Evolutionary conservation across 306 rosid species (phyloP).

Genomic region (Prunus salicina): DNA sequence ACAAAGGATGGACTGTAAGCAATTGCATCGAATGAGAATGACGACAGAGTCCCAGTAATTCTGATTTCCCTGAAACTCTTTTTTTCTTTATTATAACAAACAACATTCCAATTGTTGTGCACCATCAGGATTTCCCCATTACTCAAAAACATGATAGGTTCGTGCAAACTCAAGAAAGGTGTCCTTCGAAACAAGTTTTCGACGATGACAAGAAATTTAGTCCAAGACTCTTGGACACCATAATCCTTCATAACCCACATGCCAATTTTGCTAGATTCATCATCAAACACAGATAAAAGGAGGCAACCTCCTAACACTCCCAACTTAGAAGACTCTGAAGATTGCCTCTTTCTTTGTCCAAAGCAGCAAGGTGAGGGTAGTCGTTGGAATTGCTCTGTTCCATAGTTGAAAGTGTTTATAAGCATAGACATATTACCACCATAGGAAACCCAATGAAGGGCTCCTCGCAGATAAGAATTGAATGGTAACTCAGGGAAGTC

Average conservation of each 20-base stretch:
- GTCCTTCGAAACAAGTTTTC: not conserved
- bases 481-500: not conserved
- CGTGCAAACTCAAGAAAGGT: not conserved
- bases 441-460: constrained; percentile 6
- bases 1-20: not conserved
- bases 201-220: not conserved
- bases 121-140: constrained; percentile 14
- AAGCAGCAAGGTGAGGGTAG: not conserved
- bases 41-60: not conserved
- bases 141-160: constrained; percentile 8
- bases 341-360: not conserved
- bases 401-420: not conserved
- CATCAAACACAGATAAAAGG: not conserved
- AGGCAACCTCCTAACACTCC: constrained; percentile 10
- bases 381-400: not conserved
- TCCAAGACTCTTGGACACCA: constrained; percentile 12
- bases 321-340: not conserved
- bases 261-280: not conserved
- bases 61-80: not conserved
- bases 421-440: not conserved
- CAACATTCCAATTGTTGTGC: not conserved
- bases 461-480: not conserved
- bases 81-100: not conserved
- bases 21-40: not conserved
- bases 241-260: constrained; percentile 20